Evolutionary conservation across 148 eudicot genomes (phyloP).

Genomic region (Rhododendron simsii): DNA sequence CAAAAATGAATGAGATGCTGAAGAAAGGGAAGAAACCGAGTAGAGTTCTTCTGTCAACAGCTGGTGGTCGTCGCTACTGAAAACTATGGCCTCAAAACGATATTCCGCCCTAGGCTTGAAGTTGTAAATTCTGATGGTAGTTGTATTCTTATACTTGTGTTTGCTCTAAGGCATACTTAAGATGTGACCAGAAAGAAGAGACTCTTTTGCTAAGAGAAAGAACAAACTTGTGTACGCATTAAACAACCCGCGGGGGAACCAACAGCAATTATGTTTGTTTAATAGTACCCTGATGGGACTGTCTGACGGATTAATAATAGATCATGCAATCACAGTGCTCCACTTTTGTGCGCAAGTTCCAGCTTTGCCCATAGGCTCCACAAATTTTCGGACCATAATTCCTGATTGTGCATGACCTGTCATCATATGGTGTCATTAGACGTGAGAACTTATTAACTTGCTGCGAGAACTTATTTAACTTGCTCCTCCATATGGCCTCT

Average conservation of each 20-base stretch:
- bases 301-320: neutral
- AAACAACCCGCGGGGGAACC: neutral
- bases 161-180: neutral
- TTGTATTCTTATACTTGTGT: neutral
- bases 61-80: conserved; percentile 93
- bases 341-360: neutral
- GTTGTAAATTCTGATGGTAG: neutral
- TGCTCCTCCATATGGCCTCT: neutral
- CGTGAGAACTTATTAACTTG: too few species aligned
- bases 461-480: neutral
- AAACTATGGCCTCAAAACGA: neutral
- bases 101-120: neutral
- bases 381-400: neutral
- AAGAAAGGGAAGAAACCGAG: conserved; percentile 84
- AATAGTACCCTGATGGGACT: neutral
- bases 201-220: neutral
- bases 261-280: neutral
- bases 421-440: neutral
- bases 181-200: neutral
- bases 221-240: neutral
- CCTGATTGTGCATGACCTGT: neutral
- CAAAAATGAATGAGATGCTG: conserved; percentile 46
- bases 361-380: neutral
- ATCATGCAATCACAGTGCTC: neutral
- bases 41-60: conserved; percentile 80